Evolutionary conservation across 331 rosid species (phyloP).

Genomic region (Telfairia occidentalis): DNA sequence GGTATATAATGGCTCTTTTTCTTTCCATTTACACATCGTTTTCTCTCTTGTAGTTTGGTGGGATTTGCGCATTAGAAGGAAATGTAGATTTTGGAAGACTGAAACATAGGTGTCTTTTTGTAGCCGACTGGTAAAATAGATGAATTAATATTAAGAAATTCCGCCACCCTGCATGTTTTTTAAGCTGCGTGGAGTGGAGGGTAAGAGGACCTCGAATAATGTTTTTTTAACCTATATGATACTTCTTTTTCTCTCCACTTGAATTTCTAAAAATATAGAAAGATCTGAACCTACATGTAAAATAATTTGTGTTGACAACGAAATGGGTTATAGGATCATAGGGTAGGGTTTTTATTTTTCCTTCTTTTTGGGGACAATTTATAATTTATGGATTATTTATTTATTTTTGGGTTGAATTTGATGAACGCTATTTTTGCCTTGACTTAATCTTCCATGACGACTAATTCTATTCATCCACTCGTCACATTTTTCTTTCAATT

Average conservation of each 20-base stretch:
- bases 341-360: not conserved
- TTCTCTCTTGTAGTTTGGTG: not conserved
- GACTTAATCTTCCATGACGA: not conserved
- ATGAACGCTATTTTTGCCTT: not conserved
- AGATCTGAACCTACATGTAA: not conserved
- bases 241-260: not conserved
- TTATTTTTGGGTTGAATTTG: not conserved
- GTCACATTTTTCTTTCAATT: no score
- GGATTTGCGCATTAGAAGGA: not conserved
- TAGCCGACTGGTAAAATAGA: not conserved
- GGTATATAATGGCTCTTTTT: not conserved
- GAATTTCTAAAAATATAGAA: not conserved
- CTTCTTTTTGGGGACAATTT: no score
- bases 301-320: not conserved
- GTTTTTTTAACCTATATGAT: not conserved
- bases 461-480: not conserved
- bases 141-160: not conserved
- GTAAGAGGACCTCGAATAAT: not conserved
- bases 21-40: not conserved
- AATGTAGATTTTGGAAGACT: not conserved
- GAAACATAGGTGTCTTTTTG: not conserved
- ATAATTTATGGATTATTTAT: not conserved
- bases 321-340: not conserved
- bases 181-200: constrained; percentile 6
- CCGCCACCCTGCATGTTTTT: not conserved